Conservation (phyloP, 2,329 filamentous ascomycete species). For the Diaporthe vexans region DNA sequence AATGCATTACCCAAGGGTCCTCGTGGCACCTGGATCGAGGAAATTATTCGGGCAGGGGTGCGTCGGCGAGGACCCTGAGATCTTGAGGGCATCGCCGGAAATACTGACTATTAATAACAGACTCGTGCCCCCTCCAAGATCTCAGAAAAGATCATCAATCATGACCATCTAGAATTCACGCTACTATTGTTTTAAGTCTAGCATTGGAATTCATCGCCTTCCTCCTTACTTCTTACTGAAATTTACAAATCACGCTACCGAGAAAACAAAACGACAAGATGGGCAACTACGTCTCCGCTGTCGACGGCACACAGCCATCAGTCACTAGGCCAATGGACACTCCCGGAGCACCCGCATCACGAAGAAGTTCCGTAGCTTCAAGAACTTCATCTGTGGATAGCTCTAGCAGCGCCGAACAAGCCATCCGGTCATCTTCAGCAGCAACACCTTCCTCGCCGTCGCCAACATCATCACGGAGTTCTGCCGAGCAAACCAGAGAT, state of each 20-base stretch:
- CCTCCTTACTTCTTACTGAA: background rate
- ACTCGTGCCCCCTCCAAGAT: background rate
- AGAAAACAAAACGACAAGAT: slow-evolving; percentile 1
- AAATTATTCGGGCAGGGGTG: slow-evolving; percentile 26
- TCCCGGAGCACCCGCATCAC: background rate
- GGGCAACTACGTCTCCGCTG: slow-evolving; percentile 30
- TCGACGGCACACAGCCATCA: slow-evolving; percentile 21
- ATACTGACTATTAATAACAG: slow-evolving; percentile 23
- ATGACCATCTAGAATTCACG: background rate
- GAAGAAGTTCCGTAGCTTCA: slow-evolving; percentile 41
- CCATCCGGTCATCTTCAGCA: slow-evolving; percentile 20
- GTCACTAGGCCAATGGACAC: background rate
- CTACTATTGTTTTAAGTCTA: background rate
- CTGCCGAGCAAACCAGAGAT: slow-evolving; percentile 1
- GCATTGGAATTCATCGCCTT: background rate
- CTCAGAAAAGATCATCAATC: background rate
- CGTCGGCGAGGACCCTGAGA: slow-evolving; percentile 28
- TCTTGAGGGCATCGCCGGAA: slow-evolving; percentile 19
- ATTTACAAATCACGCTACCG: background rate
- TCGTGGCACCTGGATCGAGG: slow-evolving; percentile 27
- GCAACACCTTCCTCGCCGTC: background rate
- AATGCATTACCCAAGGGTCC: slow-evolving; percentile 9
- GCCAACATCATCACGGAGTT: background rate
- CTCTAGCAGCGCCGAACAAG: slow-evolving; percentile 28
- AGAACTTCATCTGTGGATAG: slow-evolving; percentile 31